These are phyloP conservation scores for Vigna unguiculata DNA, from an alignment of 306 rosid species.

Conservation along the genomic window DNA sequence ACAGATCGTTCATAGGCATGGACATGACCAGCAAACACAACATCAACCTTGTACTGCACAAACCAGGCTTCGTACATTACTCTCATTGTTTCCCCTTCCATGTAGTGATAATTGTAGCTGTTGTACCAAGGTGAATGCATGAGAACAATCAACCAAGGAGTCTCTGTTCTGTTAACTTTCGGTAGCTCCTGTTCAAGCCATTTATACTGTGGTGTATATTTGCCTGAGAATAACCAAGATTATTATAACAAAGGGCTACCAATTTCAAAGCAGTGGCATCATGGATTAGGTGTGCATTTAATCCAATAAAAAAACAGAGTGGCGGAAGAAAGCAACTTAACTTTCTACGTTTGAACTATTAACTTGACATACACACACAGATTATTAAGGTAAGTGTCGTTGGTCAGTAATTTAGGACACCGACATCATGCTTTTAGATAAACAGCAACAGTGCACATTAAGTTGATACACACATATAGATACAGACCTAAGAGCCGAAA, in stretches of 20 bases:
- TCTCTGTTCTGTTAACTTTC: conserved; percentile 75
- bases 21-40: conserved; percentile 89
- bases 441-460: too few species aligned
- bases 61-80: conserved; percentile 79
- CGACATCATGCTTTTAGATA: too few species aligned
- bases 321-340: too few species aligned
- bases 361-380: too few species aligned
- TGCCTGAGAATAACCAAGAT: conserved; percentile 54
- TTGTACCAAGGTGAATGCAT: conserved; percentile 80
- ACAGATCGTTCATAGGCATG: conserved; percentile 95
- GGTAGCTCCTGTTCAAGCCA: conserved; percentile 81
- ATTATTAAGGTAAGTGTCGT: too few species aligned
- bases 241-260: background rate
- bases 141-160: conserved; percentile 89
- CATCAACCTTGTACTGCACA: conserved; percentile 77
- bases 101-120: conserved; percentile 76
- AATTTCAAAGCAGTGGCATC: too few species aligned
- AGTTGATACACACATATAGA: background rate
- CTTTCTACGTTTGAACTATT: too few species aligned
- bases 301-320: too few species aligned
- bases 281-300: too few species aligned
- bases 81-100: conserved; percentile 98
- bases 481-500: conserved; percentile 48
- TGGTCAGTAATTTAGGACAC: too few species aligned
- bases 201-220: conserved; percentile 78